Conservation (phyloP, 2,329 filamentous ascomycete species). For the Pyrenophora tritici-repentis region DNA sequence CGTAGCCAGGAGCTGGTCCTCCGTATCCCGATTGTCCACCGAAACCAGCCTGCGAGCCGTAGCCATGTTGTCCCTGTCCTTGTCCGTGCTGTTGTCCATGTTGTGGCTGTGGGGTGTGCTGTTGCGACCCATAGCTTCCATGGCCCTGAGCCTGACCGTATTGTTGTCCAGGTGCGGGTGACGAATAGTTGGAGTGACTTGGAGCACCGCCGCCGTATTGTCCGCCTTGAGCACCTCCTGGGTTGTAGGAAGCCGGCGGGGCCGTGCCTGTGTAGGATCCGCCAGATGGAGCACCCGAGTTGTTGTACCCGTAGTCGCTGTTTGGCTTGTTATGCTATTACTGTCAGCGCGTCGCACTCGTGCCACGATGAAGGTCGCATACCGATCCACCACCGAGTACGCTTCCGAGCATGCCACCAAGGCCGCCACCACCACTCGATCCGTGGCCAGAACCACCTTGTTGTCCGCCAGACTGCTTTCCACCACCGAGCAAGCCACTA, state of each 20-base stretch:
- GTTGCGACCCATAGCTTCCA: constrained; percentile 18
- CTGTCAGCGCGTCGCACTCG: constrained; percentile 7
- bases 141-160: constrained; percentile 19
- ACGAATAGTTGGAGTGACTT: constrained; percentile 25
- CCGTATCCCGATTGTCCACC: constrained; percentile 30
- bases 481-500: constrained; percentile 51
- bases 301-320: constrained; percentile 61
- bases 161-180: constrained; percentile 25
- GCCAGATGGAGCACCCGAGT: constrained; percentile 55
- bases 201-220: constrained; percentile 28
- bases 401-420: constrained; percentile 40
- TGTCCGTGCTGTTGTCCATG: constrained; percentile 8
- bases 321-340: constrained; percentile 43
- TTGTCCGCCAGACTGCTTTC: constrained; percentile 46
- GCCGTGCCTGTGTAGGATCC: constrained; percentile 66
- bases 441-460: constrained; percentile 50
- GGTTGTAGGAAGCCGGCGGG: constrained; percentile 66
- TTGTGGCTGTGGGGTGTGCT: constrained; percentile 15
- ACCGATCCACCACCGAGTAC: constrained; percentile 46
- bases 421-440: constrained; percentile 18
- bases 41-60: constrained; percentile 32
- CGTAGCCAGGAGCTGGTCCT: constrained; percentile 8
- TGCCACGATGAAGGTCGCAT: constrained; percentile 15
- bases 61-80: constrained; percentile 11
- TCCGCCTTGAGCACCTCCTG: constrained; percentile 33